phyloP scores from a whole-genome alignment of 1,284 basidiomycete genomes.

The Microbotryum saponariae region DNA sequence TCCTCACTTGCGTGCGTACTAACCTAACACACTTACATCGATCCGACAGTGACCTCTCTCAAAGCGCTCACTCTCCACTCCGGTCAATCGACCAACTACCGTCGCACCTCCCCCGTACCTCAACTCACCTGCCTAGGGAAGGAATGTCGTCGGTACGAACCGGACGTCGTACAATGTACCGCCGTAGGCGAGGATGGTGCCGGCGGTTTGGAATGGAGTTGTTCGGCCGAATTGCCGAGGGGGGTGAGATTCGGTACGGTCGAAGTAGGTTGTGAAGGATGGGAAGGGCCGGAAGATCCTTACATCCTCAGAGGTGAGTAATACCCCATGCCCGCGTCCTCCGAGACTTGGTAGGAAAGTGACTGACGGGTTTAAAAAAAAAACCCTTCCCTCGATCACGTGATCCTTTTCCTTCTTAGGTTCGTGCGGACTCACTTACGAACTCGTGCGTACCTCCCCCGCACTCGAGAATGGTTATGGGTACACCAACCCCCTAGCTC shows the following conservation, averaged over 20 bases:
- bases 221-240: constrained; percentile 79
- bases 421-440: constrained; percentile 73
- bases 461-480: constrained; percentile 35
- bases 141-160: constrained; percentile 64
- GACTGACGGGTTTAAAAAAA: too few species aligned
- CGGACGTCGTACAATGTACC: constrained; percentile 76
- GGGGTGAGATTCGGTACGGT: constrained; percentile 66
- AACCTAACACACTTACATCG: not conserved
- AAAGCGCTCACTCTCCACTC: constrained; percentile 72
- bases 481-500: constrained; percentile 46
- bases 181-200: constrained; percentile 66
- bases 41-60: constrained; percentile 55
- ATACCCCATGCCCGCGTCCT: too few species aligned
- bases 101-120: constrained; percentile 59
- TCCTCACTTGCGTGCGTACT: too few species aligned
- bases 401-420: constrained; percentile 45
- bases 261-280: constrained; percentile 82
- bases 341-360: too few species aligned
- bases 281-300: constrained; percentile 58
- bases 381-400: too few species aligned
- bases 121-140: constrained; percentile 76
- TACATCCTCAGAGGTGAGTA: constrained; percentile 69
- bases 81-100: constrained; percentile 55
- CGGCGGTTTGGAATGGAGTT: constrained; percentile 76
- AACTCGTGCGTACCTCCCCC: constrained; percentile 55